A percentile compares a stretch with the other conserved stretches of the same genome.
These are phyloP conservation scores for Cryptosporidium parvum DNA, from an alignment of 169 alveolate genomes.

Conservation along the genomic window DNA sequence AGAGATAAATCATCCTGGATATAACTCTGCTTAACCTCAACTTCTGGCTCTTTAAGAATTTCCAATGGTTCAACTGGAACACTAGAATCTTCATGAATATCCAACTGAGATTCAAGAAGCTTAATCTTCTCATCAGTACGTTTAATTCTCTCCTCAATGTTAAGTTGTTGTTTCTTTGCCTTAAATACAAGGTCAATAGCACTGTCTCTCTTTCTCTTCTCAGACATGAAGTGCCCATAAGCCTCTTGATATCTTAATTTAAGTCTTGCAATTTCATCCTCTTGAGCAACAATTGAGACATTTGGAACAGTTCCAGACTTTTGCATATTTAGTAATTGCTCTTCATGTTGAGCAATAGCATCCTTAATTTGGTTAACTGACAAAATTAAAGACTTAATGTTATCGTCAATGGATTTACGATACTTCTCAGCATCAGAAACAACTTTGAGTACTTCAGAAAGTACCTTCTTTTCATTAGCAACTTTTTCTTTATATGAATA, in stretches of 20 bases:
- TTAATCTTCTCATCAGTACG: slow-evolving; percentile 59
- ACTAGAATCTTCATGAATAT: slow-evolving; percentile 63
- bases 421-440: slow-evolving; percentile 60
- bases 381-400: slow-evolving; percentile 28
- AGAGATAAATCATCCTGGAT: slow-evolving; percentile 52
- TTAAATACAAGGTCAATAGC: slow-evolving; percentile 40
- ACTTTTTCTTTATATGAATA: slow-evolving; percentile 52
- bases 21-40: slow-evolving; percentile 37
- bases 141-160: slow-evolving; percentile 68
- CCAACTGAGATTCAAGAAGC: slow-evolving; percentile 53
- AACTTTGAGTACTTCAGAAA: slow-evolving; percentile 45
- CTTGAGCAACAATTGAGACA: slow-evolving; percentile 64
- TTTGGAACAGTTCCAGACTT: slow-evolving; percentile 57
- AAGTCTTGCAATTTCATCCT: slow-evolving; percentile 65
- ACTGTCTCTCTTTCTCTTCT: slow-evolving; percentile 62
- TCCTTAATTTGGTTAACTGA: slow-evolving; percentile 69
- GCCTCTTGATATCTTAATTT: slow-evolving; percentile 50
- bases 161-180: slow-evolving; percentile 46
- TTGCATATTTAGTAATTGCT: slow-evolving; percentile 33
- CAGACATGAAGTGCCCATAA: slow-evolving; percentile 67
- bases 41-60: slow-evolving; percentile 45
- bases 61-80: slow-evolving; percentile 57
- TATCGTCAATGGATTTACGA: slow-evolving; percentile 39
- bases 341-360: slow-evolving; percentile 33
- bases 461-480: slow-evolving; percentile 46